Evolutionary conservation across 305 asterid genomes (phyloP).

Genomic region (Solanum hybrid): DNA sequence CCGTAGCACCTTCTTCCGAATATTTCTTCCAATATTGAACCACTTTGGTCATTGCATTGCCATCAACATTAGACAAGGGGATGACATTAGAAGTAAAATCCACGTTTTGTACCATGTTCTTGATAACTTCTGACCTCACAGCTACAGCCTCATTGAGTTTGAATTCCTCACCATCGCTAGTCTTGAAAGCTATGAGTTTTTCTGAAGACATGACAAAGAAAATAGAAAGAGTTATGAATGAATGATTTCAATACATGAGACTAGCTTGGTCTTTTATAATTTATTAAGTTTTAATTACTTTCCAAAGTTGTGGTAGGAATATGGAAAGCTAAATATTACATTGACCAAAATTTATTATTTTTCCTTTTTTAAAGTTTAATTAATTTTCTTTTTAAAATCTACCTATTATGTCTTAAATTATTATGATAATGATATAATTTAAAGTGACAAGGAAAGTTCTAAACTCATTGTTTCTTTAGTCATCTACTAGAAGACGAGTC

Average conservation of each 20-base stretch:
- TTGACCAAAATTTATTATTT: background rate
- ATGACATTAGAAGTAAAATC: background rate
- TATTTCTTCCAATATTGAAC: too few relatives aligned
- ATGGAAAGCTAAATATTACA: background rate
- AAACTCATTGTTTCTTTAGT: too few relatives aligned
- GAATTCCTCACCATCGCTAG: background rate
- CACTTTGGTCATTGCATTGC: background rate
- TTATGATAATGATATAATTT: too few relatives aligned
- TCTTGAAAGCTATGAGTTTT: background rate
- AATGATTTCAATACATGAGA: background rate
- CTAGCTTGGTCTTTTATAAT: background rate
- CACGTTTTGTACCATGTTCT: background rate
- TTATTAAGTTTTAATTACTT: background rate
- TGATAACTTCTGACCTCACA: background rate
- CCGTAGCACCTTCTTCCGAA: too few relatives aligned
- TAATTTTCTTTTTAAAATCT: background rate
- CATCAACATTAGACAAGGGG: background rate
- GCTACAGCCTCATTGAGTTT: background rate
- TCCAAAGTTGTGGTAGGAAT: background rate
- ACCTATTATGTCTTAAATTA: too few relatives aligned
- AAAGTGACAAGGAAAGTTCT: too few relatives aligned
- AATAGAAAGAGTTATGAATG: background rate
- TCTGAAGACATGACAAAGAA: background rate
- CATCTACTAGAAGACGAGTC: too few relatives aligned
- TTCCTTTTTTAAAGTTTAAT: background rate